Conservation (phyloP, 148 eudicot genomes). For the Limonium bicolor region DNA sequence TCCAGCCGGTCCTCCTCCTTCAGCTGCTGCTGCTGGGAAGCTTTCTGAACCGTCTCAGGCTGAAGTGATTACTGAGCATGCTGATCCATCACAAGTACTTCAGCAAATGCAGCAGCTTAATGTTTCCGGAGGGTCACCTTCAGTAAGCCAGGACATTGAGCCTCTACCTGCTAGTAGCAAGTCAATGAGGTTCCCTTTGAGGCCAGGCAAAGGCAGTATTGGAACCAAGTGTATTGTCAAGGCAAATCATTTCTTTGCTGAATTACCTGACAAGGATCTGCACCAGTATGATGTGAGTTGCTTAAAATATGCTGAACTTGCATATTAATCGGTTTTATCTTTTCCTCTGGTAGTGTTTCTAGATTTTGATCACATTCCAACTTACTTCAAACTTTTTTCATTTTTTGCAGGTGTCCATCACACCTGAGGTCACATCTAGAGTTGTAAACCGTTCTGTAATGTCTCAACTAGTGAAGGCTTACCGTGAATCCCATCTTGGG, state of each 20-base stretch:
- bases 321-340: no score
- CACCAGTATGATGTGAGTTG: constrained; percentile 80
- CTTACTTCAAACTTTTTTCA: no score
- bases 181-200: constrained; percentile 64
- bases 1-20: constrained; percentile 41
- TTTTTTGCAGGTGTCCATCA: constrained; percentile 49
- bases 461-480: constrained; percentile 41
- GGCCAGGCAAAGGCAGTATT: constrained; percentile 82
- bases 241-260: constrained; percentile 93
- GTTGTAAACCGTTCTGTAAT: constrained; percentile 69
- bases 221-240: constrained; percentile 66
- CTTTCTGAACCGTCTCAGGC: constrained; percentile 23
- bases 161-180: constrained; percentile 71
- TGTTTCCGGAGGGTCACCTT: constrained; percentile 27
- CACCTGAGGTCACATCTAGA: constrained; percentile 70
- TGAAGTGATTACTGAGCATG: constrained; percentile 23
- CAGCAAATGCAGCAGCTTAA: constrained; percentile 36
- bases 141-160: constrained; percentile 40
- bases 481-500: constrained; percentile 71
- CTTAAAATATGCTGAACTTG: no score
- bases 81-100: constrained; percentile 22
- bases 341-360: no score
- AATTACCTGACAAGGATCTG: constrained; percentile 83
- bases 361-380: no score
- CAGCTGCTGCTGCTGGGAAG: constrained; percentile 22